phyloP scores from a whole-genome alignment of 2,329 filamentous ascomycete species.

The Thermothelomyces thermophilus region DNA sequence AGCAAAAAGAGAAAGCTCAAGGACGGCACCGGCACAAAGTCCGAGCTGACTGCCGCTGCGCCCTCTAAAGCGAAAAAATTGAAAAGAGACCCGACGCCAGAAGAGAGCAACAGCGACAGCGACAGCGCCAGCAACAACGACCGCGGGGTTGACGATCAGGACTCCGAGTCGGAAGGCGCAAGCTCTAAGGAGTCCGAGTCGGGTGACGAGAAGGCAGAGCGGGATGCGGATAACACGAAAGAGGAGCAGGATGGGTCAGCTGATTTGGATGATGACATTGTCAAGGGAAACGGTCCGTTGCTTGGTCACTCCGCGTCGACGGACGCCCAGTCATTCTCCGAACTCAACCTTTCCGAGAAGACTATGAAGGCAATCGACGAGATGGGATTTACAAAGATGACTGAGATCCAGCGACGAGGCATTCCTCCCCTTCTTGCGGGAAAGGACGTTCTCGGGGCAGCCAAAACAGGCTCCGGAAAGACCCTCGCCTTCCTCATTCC shows the following conservation, averaged over 20 bases:
- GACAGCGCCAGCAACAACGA: constrained; percentile 7
- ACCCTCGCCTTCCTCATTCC: constrained; percentile 92
- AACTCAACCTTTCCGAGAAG: constrained; percentile 80
- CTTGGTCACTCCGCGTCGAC: constrained; percentile 51
- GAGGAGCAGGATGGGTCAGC: constrained; percentile 29
- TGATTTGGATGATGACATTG: constrained; percentile 30
- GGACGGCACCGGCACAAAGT: constrained; percentile 25
- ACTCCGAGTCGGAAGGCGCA: constrained; percentile 3
- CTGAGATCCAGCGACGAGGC: constrained; percentile 80
- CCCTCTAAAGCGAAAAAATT: constrained; percentile 21
- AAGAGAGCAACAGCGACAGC: constrained; percentile 20
- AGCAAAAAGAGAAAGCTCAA: constrained; percentile 34
- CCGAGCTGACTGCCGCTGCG: constrained; percentile 9
- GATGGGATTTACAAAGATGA: constrained; percentile 95
- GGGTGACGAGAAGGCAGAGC: constrained; percentile 16
- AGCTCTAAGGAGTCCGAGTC: constrained; percentile 7
- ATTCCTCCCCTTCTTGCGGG: constrained; percentile 87
- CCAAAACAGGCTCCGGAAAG: constrained; percentile 95
- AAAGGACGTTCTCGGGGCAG: constrained; percentile 86
- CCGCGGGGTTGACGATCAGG: constrained; percentile 14
- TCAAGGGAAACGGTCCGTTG: constrained; percentile 41
- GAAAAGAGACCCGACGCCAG: constrained; percentile 23
- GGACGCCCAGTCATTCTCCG: constrained; percentile 65
- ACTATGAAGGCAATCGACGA: constrained; percentile 81
- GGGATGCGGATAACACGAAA: constrained; percentile 24